Conservation (phyloP, 2,329 filamentous ascomycete species). For the Lecanicillium sp. region DNA sequence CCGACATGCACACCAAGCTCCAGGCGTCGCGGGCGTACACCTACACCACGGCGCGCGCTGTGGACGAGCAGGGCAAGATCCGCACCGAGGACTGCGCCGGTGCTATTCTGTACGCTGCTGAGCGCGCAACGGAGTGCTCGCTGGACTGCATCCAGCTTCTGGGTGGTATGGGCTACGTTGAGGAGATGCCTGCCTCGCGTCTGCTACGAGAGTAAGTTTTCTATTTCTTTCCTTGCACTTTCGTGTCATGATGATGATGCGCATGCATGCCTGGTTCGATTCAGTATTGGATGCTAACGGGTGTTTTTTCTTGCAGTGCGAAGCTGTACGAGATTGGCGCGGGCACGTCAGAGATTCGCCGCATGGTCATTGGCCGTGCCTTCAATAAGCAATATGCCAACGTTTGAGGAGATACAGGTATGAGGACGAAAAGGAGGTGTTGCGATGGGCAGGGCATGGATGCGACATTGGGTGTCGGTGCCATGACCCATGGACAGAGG, state of each 20-base stretch:
- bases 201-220: constrained; percentile 62
- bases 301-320: constrained; percentile 37
- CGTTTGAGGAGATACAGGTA: constrained; percentile 17
- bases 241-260: not conserved
- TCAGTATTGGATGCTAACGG: constrained; percentile 23
- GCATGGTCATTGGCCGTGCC: constrained; percentile 88
- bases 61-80: constrained; percentile 70
- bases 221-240: not conserved
- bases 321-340: constrained; percentile 95
- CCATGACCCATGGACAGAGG: too few species aligned
- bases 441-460: too few species aligned
- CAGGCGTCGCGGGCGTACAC: constrained; percentile 82
- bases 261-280: not conserved
- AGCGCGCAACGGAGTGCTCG: constrained; percentile 79
- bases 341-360: constrained; percentile 86
- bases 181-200: constrained; percentile 86
- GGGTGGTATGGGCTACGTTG: constrained; percentile 92
- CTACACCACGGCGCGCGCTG: constrained; percentile 69
- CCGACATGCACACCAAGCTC: constrained; percentile 96
- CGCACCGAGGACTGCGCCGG: constrained; percentile 90
- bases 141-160: constrained; percentile 88
- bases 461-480: too few species aligned
- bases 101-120: constrained; percentile 87
- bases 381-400: constrained; percentile 79
- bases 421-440: not conserved